Base-by-base conservation (phyloP, 2,329 filamentous ascomycete species). In the Curvularia lunata region DNA sequence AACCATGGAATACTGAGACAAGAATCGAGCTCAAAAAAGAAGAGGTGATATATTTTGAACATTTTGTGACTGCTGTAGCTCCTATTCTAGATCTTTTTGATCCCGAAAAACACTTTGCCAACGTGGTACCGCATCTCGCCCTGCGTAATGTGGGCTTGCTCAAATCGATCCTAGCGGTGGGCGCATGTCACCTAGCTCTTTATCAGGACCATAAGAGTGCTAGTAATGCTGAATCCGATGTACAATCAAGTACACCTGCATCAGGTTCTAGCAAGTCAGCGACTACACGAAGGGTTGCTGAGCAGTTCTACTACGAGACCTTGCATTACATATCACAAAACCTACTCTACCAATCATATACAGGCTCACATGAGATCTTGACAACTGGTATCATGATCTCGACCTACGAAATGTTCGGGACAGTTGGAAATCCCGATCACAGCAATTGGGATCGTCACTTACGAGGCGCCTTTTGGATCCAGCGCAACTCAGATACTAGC, bases 401-500 rank as follows among this genome's bases (percentile, higher is more conserved):
- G 7, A 85, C 84, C 0, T 88, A 88, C 58, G 86, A 88, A 71
- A 88, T 88, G 86, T 81, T 88, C 16, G 84, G 85, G 45, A 84
- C 81, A 9, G 81, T 81, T 2, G 79, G 81, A 25, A 67, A 56
- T 38, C 63, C 65, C 13, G 64, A 67, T 47, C 65, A 73, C 25
- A 70, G 83, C 73, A 81, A 80, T 49, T 88, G 86, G 86, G 84
- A 88, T 60, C 78, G 84, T 1, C 86, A 88, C 65, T 75, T 88
- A 0, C 84, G 87, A 66, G 86, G 86, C 0, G 84, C 87, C 0
- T 88, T 88, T 62, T 87, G 86, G 83, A 88, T 88, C 18, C 83
- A 87, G 58, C 77, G 85, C 8, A 86, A 82, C 1, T 84, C 85
- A 45, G 79, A 85, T 46, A 85, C 85, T 37, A 80, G 87, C 54